Base-by-base conservation (phyloP, 345 rosid genomes). In the sweet orange (Citrus sinensis) region DNA sequence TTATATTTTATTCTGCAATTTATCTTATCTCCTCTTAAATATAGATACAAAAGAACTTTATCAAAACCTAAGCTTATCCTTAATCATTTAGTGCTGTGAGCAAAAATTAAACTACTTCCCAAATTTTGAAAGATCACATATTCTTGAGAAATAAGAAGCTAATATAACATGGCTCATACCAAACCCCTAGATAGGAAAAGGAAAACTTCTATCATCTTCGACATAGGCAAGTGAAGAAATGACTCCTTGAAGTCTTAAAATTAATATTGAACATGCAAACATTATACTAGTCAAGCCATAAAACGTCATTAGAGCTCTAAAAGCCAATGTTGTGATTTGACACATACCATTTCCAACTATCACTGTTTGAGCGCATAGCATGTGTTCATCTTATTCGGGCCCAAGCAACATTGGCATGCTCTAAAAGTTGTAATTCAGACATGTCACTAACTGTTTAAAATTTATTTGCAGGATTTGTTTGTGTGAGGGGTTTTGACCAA, bases 401-500 rank as follows among this genome's bases (percentile, higher is more conserved):
- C 20, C 42, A 24, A 24, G 27, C 69, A 61, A 61, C 37, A 61
- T 62, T 22, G 2, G 4, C 34, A 22, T n/a, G 22, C 20, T 25
- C 64, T 32, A 66, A 16, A 8, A 68, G 74, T 69, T 34, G 13
- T 37, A 30, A 73, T 73, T 27, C 56, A 61, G 39, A 16, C 42
- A 34, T 73, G 79, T 69, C 24, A 19, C 20, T 66, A 32, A 39
- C 39, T 65, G 17, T 54, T 71, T 30, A 75, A 78, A 71, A 25
- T 78, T 69, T 73, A 62, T 61, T 30, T 80, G 85, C 88, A 95
- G 97, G 98, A 61, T 93, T 90, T 80, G 94, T 95, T 77, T 95
- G 99, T 78, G 97, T 95, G 66, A 87, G 98, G 74, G 98, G 97
- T 17, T 95, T 95, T 76, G 97, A 95, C 56, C 93, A 79, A 56